Conservation (phyloP, 1,284 basidiomycete species). For the Kwoniella shivajii region DNA sequence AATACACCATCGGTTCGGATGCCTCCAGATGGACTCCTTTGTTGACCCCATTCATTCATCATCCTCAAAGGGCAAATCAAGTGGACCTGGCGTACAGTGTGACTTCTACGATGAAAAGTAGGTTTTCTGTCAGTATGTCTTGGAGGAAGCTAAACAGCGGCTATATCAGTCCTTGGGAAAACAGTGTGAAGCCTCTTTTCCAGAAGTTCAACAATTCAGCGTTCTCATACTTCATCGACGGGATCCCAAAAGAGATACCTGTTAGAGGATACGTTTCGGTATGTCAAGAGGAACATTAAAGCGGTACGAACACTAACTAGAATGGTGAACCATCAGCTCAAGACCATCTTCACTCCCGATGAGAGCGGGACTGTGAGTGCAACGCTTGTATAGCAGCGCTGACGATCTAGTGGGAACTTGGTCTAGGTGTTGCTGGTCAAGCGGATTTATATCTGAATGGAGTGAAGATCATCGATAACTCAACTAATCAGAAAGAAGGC, state of each 20-base stretch:
- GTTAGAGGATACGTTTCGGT: conserved; percentile 29
- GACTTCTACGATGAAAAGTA: conserved; percentile 28
- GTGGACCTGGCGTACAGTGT: conserved; percentile 10
- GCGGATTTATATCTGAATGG: conserved; percentile 63
- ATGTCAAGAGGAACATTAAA: neutral
- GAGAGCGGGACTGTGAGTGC: conserved; percentile 37
- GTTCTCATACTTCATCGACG: conserved; percentile 36
- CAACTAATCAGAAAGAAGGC: conserved; percentile 28
- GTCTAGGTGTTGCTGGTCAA: conserved; percentile 67
- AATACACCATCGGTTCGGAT: conserved; percentile 16
- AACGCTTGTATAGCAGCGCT: conserved; percentile 28
- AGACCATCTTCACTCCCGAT: conserved; percentile 57
- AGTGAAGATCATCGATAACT: conserved; percentile 59
- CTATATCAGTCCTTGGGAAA: conserved; percentile 20
- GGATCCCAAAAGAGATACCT: conserved; percentile 31
- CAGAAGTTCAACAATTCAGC: conserved; percentile 31
- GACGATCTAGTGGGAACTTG: conserved; percentile 63
- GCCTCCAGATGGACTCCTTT: conserved; percentile 60
- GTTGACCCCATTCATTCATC: conserved; percentile 64
- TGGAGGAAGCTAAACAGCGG: neutral
- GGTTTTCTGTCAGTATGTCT: conserved; percentile 1
- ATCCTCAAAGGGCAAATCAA: conserved; percentile 50
- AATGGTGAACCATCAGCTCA: conserved; percentile 5
- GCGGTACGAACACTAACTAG: neutral
- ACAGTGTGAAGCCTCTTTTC: conserved; percentile 19